Conservation (phyloP, 345 rosid genomes). For the Eucalyptus globulus region DNA sequence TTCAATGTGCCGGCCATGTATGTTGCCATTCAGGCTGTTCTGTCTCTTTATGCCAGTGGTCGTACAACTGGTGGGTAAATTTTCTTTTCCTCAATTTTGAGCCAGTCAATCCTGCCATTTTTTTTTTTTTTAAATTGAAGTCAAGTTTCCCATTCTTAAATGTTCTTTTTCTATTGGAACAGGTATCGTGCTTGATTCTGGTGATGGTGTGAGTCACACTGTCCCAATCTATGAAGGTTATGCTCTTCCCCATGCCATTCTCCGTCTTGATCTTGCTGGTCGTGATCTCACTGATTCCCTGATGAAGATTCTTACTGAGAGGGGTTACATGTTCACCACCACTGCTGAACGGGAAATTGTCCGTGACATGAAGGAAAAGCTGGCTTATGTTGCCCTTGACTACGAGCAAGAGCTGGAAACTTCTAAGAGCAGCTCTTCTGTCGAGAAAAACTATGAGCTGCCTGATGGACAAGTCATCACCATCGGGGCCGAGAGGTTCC, state of each 20-base stretch:
- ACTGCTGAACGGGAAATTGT: constrained; percentile 79
- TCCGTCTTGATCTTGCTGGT: constrained; percentile 48
- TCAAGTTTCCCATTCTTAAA: neutral
- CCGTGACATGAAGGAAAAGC: constrained; percentile 74
- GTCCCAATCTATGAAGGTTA: constrained; percentile 53
- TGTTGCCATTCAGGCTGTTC: constrained; percentile 49
- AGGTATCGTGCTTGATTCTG: constrained; percentile 60
- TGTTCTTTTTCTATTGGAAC: neutral
- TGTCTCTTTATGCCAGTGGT: constrained; percentile 45
- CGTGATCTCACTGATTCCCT: constrained; percentile 48
- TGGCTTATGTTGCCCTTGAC: constrained; percentile 43
- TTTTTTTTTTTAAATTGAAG: neutral
- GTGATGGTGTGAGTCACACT: constrained; percentile 58
- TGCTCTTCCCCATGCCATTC: constrained; percentile 51
- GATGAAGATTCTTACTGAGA: constrained; percentile 49
- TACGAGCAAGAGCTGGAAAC: constrained; percentile 46
- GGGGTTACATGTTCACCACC: constrained; percentile 55
- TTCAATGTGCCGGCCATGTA: constrained; percentile 55
- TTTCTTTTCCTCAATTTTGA: neutral
- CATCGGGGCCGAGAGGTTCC: constrained; percentile 59
- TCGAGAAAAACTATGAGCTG: constrained; percentile 47
- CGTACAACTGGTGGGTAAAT: constrained; percentile 29
- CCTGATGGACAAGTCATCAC: constrained; percentile 53
- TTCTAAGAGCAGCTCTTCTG: constrained; percentile 43
- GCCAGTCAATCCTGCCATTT: neutral